These are phyloP conservation scores for Alternaria sp. DNA, from an alignment of 2,329 filamentous ascomycete genomes.

Conservation along the genomic window DNA sequence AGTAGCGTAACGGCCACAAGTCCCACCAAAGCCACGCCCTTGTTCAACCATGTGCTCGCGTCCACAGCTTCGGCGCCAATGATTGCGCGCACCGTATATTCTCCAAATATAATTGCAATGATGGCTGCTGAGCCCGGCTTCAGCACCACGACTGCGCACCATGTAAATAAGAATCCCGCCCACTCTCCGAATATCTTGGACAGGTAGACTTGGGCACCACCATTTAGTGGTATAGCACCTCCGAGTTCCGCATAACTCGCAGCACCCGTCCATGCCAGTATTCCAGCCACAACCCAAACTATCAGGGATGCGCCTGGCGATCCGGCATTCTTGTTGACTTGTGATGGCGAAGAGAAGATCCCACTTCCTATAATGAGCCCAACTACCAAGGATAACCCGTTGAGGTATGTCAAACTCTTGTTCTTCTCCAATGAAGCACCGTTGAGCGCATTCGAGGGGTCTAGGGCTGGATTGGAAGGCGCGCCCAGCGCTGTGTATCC, in stretches of 20 bases:
- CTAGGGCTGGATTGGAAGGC: conserved; percentile 66
- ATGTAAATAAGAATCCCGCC: conserved; percentile 92
- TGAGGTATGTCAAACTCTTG: conserved; percentile 94
- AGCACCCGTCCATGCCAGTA: conserved; percentile 94
- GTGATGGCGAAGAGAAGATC: conserved; percentile 93
- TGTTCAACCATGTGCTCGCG: conserved; percentile 87
- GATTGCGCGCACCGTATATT: conserved; percentile 89
- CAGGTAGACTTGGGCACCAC: conserved; percentile 91
- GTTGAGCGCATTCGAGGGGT: conserved; percentile 66
- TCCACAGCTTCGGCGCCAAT: conserved; percentile 86
- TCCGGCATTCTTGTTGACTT: conserved; percentile 90
- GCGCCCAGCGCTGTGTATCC: conserved; percentile 85
- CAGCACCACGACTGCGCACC: conserved; percentile 91
- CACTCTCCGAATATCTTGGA: conserved; percentile 96
- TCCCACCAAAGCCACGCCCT: conserved; percentile 80
- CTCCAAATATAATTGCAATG: conserved; percentile 96
- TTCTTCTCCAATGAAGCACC: conserved; percentile 89
- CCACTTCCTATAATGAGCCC: conserved; percentile 95
- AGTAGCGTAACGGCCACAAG: conserved; percentile 79
- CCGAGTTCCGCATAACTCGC: conserved; percentile 95
- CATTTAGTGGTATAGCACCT: conserved; percentile 93
- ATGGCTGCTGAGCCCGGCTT: conserved; percentile 95
- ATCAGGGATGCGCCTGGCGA: conserved; percentile 89
- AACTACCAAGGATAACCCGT: conserved; percentile 88
- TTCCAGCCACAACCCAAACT: conserved; percentile 90